Conservation (phyloP, 306 rosid genomes). For the Erythrophleum fordii region DNA sequence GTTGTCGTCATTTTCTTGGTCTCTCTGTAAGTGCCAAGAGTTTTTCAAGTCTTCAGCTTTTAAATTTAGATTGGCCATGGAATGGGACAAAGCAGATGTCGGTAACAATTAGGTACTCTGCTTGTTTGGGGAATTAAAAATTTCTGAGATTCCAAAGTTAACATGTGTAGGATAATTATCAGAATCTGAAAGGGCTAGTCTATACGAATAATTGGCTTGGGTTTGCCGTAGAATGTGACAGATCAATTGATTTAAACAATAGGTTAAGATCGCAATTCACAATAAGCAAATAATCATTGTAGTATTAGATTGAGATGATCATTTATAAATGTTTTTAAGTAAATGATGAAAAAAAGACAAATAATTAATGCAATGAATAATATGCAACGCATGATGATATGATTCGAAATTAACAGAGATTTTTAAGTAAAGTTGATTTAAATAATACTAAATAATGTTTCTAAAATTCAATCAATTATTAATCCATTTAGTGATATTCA, state of each 20-base stretch:
- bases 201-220: conserved; percentile 16
- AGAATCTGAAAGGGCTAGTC: conserved; percentile 8
- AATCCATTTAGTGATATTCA: background rate
- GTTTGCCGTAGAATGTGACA: conserved; percentile 51
- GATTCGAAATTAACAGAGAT: background rate
- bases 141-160: conserved; percentile 36
- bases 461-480: no score
- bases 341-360: background rate
- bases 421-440: background rate
- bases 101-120: conserved; percentile 19
- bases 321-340: background rate
- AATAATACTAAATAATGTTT: background rate
- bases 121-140: no score
- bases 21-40: background rate
- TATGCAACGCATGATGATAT: background rate
- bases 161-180: conserved; percentile 43
- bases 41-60: background rate
- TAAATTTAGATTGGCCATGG: conserved; percentile 20
- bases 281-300: conserved; percentile 11
- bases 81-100: background rate
- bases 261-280: background rate
- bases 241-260: conserved; percentile 46
- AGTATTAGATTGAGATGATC: background rate
- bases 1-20: conserved; percentile 41
- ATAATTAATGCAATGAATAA: background rate